Evolutionary conservation across 768 basidiomycete species (phyloP).

Genomic region (Chiua virens): DNA sequence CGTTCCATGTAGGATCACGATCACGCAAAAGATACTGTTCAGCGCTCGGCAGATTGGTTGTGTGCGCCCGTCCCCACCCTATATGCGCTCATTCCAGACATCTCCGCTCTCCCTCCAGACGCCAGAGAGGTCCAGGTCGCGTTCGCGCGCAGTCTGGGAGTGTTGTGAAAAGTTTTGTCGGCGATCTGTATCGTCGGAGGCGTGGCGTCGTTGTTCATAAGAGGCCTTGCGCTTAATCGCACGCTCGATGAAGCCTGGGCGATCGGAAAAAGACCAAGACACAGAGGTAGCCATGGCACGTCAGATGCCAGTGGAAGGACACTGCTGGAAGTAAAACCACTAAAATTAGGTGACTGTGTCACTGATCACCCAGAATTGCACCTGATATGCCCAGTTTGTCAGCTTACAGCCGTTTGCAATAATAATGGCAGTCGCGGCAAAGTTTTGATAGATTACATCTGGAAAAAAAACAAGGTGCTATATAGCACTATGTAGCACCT

Average conservation of each 20-base stretch:
- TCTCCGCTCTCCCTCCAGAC: slow-evolving; percentile 35
- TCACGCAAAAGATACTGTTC: too few species aligned
- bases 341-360: too few species aligned
- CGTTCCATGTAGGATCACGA: too few species aligned
- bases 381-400: too few species aligned
- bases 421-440: too few species aligned
- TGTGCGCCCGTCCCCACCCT: slow-evolving; percentile 25
- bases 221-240: slow-evolving; percentile 5
- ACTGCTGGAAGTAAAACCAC: too few species aligned
- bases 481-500: too few species aligned
- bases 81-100: slow-evolving; percentile 47
- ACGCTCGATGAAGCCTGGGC: slow-evolving; percentile 11
- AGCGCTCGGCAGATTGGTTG: too few species aligned
- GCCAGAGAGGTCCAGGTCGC: slow-evolving; percentile 39
- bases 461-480: too few species aligned
- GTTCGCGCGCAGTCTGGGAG: slow-evolving; percentile 39
- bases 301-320: neutral
- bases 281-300: neutral
- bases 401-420: too few species aligned
- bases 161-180: slow-evolving; percentile 44
- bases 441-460: too few species aligned
- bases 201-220: slow-evolving; percentile 16
- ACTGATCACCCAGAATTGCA: too few species aligned
- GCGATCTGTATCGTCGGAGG: slow-evolving; percentile 31
- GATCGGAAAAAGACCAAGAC: neutral